Evolutionary conservation across 2,329 filamentous ascomycete genomes (phyloP).

Genomic region (Botryotinia calthae): DNA sequence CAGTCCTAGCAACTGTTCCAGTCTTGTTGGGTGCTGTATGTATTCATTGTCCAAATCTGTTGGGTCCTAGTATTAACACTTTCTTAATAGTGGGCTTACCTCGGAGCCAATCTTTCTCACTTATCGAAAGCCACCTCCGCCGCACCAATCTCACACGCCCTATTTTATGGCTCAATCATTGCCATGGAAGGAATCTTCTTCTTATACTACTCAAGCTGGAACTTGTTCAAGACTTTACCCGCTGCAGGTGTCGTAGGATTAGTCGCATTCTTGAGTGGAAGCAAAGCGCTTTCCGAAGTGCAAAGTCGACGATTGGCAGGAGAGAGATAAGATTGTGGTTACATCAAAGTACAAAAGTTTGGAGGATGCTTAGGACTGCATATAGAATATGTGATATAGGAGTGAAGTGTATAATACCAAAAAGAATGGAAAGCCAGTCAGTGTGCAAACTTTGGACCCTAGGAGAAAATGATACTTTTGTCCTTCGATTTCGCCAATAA

Average conservation of each 20-base stretch:
- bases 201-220: conserved; percentile 91
- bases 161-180: conserved; percentile 85
- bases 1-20: conserved; percentile 72
- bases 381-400: conserved; percentile 5
- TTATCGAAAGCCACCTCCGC: conserved; percentile 69
- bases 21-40: conserved; percentile 68
- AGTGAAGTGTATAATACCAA: conserved; percentile 15
- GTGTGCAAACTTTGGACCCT: background rate
- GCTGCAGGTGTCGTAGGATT: conserved; percentile 64
- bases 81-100: conserved; percentile 64
- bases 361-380: conserved; percentile 4
- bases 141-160: conserved; percentile 74
- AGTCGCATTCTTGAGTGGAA: conserved; percentile 81
- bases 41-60: conserved; percentile 28
- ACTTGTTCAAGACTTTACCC: conserved; percentile 83
- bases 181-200: conserved; percentile 91
- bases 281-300: conserved; percentile 87
- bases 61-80: conserved; percentile 27
- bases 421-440: background rate
- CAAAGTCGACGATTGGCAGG: conserved; percentile 79
- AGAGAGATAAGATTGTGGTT: conserved; percentile 29
- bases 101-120: conserved; percentile 83
- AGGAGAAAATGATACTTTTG: background rate
- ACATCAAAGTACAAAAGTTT: background rate
- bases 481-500: conserved; percentile 3